phyloP scores from a whole-genome alignment of 805 yeast species.

The Wickerhamomyces tratensis region DNA sequence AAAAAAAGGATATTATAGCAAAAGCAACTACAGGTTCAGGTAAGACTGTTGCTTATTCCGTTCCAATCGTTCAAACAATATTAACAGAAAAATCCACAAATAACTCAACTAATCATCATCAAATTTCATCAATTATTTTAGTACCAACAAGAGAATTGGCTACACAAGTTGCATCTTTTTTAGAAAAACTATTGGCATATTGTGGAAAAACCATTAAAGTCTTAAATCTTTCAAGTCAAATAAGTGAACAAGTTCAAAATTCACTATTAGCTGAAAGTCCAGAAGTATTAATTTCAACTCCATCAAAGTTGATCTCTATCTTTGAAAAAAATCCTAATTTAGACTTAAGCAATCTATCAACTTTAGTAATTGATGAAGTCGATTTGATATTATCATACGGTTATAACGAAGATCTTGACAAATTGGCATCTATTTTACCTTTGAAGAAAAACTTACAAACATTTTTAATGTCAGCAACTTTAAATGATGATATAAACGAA shows the following conservation, averaged over 20 bases:
- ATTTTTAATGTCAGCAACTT: slow-evolving; percentile 93
- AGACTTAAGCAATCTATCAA: slow-evolving; percentile 47
- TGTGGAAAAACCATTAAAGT: slow-evolving; percentile 58
- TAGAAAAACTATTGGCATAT: slow-evolving; percentile 57
- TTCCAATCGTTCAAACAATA: slow-evolving; percentile 79
- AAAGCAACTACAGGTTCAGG: slow-evolving; percentile 95
- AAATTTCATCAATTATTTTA: slow-evolving; percentile 40
- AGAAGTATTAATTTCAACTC: slow-evolving; percentile 79
- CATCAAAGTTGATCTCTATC: slow-evolving; percentile 57
- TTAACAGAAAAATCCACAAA: slow-evolving; percentile 31
- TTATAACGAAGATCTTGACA: slow-evolving; percentile 72
- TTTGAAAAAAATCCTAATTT: slow-evolving; percentile 41
- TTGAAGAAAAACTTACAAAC: slow-evolving; percentile 72
- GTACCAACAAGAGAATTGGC: slow-evolving; percentile 94
- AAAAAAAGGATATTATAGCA: slow-evolving; percentile 86
- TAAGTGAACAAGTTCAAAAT: slow-evolving; percentile 60
- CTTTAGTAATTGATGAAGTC: slow-evolving; percentile 88
- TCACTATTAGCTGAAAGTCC: slow-evolving; percentile 69
- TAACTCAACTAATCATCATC: slow-evolving; percentile 15
- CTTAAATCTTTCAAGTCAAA: slow-evolving; percentile 53
- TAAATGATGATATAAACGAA: slow-evolving; percentile 75
- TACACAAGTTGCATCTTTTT: slow-evolving; percentile 67
- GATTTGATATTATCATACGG: slow-evolving; percentile 88
- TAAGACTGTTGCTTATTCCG: slow-evolving; percentile 82
- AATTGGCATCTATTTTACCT: slow-evolving; percentile 57